Percentiles rank a stretch among this genome's conserved stretches.
These are phyloP conservation scores for Moesziomyces parantarcticus DNA, from an alignment of 1,284 basidiomycete genomes.

Conservation along the genomic window DNA sequence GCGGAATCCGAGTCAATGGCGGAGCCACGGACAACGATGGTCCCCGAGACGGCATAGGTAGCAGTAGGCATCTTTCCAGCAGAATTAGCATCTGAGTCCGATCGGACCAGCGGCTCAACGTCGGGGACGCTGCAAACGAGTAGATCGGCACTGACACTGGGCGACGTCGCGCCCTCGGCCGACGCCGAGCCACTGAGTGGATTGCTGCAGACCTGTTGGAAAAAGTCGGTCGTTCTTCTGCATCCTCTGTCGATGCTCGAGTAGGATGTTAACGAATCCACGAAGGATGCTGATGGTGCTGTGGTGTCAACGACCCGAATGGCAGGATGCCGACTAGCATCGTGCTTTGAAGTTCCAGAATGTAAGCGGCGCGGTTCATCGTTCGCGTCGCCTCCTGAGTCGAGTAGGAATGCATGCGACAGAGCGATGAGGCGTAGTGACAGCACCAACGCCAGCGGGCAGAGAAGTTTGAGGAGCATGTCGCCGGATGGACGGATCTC, in stretches of 20 bases:
- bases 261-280: slow-evolving; percentile 9
- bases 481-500: background rate
- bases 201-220: slow-evolving; percentile 37
- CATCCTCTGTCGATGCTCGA: slow-evolving; percentile 26
- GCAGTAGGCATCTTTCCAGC: slow-evolving; percentile 1
- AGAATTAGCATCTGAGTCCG: slow-evolving; percentile 1
- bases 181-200: background rate
- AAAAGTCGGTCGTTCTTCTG: slow-evolving; percentile 45
- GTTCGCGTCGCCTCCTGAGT: slow-evolving; percentile 8
- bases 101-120: slow-evolving; percentile 32
- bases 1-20: background rate
- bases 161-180: background rate
- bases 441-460: slow-evolving; percentile 9
- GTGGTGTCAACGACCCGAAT: background rate
- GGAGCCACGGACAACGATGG: slow-evolving; percentile 19
- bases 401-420: slow-evolving; percentile 10
- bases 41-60: slow-evolving; percentile 41
- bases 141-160: slow-evolving; percentile 27
- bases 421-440: slow-evolving; percentile 11
- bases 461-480: slow-evolving; percentile 18
- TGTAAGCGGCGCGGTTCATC: background rate
- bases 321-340: too few relatives aligned
- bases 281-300: slow-evolving; percentile 2
- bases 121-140: slow-evolving; percentile 42
- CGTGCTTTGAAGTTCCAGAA: background rate